Base-by-base conservation (phyloP, 2,329 filamentous ascomycete genomes). In the Sporothrix euskadiensis region DNA sequence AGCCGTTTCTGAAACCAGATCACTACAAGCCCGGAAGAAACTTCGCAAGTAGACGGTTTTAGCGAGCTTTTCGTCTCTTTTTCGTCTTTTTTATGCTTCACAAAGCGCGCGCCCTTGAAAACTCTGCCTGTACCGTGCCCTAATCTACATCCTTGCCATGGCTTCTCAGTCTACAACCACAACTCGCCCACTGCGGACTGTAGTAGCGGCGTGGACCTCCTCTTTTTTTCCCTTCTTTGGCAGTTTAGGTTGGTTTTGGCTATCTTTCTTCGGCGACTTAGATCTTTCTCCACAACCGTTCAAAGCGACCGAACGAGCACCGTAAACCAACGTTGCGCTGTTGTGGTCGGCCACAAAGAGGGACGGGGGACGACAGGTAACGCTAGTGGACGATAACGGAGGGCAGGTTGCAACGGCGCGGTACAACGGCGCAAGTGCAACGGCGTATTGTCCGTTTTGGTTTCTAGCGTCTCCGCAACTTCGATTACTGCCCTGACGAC, bases 381-480 rank as follows among this genome's bases (percentile, higher is more conserved):
- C 22, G 52, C 49, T 41, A n/a, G 30, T 54, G 9, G 32, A 56
- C 49, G 52, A 41, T 44, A 66, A 65, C 57, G 70, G 70, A 72
- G 47, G 70, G n/a, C 41, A 66, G 14, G 5, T 41, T 41, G 26
- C 44, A 30, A 44, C 59, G 59, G 59, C 59, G 59, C 59, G 59
- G 32, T 49, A 30, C 63, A 47, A 66, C 41, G 39, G 41, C 61
- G 61, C 39, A 66, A 66, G 59, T 66, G 61, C 41, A 6, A 71
- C 57, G 71, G 71, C 59, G 47, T 56, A 49, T 32, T 57, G 61
- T 72, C 71, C 61, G 61, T 69, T 69, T 72, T 72, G 10, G 61
- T 68, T 35, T 44, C 16, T 72, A 72, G 71, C 61, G 59, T 44
- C 30, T 39, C 47, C 22, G 30, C 52, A 32, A 12, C 32, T n/a